Evolutionary conservation across 306 rosid species (phyloP).

Genomic region (Biancaea sappan): DNA sequence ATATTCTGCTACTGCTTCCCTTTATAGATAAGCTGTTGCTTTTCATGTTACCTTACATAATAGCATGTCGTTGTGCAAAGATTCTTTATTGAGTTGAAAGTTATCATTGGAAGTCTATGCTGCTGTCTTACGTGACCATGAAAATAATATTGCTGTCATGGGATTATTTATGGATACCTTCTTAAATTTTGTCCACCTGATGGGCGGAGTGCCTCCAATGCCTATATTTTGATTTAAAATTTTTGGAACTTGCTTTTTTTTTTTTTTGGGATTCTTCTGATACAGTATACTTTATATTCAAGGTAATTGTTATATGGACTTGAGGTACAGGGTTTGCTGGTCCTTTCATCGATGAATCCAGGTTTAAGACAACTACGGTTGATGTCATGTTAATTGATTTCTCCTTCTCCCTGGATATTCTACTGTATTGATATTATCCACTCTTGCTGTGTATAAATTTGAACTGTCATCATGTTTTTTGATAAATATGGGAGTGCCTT

Average conservation of each 20-base stretch:
- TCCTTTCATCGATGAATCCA: background rate
- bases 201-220: background rate
- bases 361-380: too few relatives aligned
- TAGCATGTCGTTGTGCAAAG: constrained; percentile 1
- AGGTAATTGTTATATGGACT: background rate
- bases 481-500: background rate
- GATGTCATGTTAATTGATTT: background rate
- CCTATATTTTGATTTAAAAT: background rate
- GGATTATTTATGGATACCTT: background rate
- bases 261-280: background rate
- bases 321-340: background rate
- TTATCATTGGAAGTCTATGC: constrained; percentile 19
- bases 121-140: constrained; percentile 25
- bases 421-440: background rate
- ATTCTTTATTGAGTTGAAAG: constrained; percentile 24
- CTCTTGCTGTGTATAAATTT: background rate
- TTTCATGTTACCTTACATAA: constrained; percentile 19
- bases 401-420: background rate
- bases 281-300: background rate
- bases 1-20: constrained; percentile 27
- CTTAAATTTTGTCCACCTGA: background rate
- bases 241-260: too few relatives aligned
- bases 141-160: constrained; percentile 31
- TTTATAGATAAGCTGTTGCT: constrained; percentile 1
- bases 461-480: background rate